Conservation (phyloP, 768 basidiomycete species). For the Lactarius deliciosus region DNA sequence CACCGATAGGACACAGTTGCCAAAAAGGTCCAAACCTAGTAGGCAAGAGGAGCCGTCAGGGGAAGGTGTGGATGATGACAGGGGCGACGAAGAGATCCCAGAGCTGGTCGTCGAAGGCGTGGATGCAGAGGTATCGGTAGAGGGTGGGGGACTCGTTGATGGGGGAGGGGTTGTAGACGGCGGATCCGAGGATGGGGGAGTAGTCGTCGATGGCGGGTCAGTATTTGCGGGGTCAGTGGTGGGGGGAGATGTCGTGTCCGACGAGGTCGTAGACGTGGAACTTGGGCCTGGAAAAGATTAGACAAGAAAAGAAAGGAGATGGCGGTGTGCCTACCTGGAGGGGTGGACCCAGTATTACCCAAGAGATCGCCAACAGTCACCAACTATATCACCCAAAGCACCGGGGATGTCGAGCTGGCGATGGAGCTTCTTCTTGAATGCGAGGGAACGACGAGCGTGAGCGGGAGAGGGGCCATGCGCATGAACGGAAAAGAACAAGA, state of each 20-base stretch:
- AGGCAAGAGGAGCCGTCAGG: background rate
- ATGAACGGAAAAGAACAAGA: conserved; percentile 7
- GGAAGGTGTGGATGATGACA: conserved; percentile 17
- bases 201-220: background rate
- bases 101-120: background rate
- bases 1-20: conserved; percentile 10
- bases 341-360: background rate
- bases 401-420: background rate
- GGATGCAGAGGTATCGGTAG: conserved; percentile 26
- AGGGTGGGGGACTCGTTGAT: conserved; percentile 11
- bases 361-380: no score
- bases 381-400: background rate
- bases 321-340: background rate
- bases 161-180: conserved; percentile 18
- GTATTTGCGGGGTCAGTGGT: background rate
- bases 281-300: background rate
- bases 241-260: background rate
- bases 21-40: conserved; percentile 7
- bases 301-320: background rate
- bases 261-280: background rate
- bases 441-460: conserved; percentile 15
- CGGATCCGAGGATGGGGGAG: conserved; percentile 1
- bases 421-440: background rate
- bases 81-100: conserved; percentile 9
- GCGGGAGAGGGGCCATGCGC: conserved; percentile 4